Conservation (phyloP, 192 early-diverging fungal species). For the Mortierella hygrophila region DNA sequence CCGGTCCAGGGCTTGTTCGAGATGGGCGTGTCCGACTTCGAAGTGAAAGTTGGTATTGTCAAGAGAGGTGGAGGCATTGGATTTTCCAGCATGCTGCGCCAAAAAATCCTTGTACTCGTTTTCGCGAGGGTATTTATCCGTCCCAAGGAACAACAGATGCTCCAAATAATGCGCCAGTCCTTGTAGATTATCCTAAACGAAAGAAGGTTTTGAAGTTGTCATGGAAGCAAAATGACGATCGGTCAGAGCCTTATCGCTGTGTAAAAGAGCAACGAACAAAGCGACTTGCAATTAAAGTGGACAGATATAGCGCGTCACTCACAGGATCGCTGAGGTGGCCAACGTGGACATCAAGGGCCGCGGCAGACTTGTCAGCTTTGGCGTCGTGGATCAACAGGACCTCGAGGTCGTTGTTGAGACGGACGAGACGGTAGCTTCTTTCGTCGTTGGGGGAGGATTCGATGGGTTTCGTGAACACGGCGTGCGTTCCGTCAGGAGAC, state of each 20-base stretch:
- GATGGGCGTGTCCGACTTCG: slow-evolving; percentile 63
- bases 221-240: not conserved
- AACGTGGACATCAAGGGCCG: slow-evolving; percentile 70
- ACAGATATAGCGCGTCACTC: slow-evolving; percentile 4
- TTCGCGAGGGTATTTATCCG: slow-evolving; percentile 75
- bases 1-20: slow-evolving; percentile 68
- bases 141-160: slow-evolving; percentile 78
- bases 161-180: slow-evolving; percentile 81
- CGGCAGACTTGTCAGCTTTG: slow-evolving; percentile 69
- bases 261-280: not conserved
- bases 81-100: slow-evolving; percentile 62
- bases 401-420: slow-evolving; percentile 68
- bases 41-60: slow-evolving; percentile 68
- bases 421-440: slow-evolving; percentile 68
- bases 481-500: slow-evolving; percentile 33
- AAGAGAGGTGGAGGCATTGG: slow-evolving; percentile 63
- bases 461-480: slow-evolving; percentile 33
- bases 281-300: not conserved
- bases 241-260: not conserved
- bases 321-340: slow-evolving; percentile 71
- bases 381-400: slow-evolving; percentile 69
- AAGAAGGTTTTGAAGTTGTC: not conserved
- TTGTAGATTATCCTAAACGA: slow-evolving; percentile 61
- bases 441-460: slow-evolving; percentile 71
- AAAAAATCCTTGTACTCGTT: slow-evolving; percentile 69